Percentiles rank a stretch among this genome's conserved stretches.
Evolutionary conservation across 2,329 filamentous ascomycete genomes (phyloP).

Genomic region (Trichoderma atrobrunneum): DNA sequence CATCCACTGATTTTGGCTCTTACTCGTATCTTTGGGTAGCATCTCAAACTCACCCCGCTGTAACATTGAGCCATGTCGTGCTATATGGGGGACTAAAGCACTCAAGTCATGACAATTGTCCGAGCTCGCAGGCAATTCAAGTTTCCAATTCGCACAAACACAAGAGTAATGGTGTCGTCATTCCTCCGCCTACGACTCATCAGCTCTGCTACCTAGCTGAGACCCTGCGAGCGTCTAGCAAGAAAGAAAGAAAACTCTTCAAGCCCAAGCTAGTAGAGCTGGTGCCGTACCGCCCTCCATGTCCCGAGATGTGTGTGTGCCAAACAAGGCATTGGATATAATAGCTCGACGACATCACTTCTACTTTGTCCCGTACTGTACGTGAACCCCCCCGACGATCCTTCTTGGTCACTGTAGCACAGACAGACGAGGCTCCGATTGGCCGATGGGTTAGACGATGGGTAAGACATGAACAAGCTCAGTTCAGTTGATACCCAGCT

Average conservation of each 20-base stretch:
- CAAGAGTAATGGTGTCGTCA: slow-evolving; percentile 8
- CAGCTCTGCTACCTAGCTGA: neutral
- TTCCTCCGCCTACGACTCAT: neutral
- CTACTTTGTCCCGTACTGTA: neutral
- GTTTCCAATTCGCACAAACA: neutral
- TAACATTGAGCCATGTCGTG: neutral
- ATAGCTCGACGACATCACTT: neutral
- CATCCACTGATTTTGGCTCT: neutral
- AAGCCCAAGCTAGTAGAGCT: neutral
- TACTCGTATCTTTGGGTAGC: neutral
- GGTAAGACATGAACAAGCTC: neutral
- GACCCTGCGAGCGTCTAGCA: neutral
- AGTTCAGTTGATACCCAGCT: neutral
- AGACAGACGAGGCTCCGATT: neutral
- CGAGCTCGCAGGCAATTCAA: neutral
- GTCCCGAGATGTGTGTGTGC: neutral
- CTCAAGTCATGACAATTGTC: neutral
- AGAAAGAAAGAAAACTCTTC: neutral
- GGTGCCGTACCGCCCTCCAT: neutral
- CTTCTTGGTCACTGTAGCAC: neutral
- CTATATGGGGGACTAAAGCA: neutral
- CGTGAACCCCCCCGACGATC: neutral
- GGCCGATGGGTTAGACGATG: neutral
- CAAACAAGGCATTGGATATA: neutral
- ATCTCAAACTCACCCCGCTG: neutral